These are phyloP conservation scores for Alloteropsis semialata DNA, from an alignment of 176 grass and related monocot species.

Conservation along the genomic window DNA sequence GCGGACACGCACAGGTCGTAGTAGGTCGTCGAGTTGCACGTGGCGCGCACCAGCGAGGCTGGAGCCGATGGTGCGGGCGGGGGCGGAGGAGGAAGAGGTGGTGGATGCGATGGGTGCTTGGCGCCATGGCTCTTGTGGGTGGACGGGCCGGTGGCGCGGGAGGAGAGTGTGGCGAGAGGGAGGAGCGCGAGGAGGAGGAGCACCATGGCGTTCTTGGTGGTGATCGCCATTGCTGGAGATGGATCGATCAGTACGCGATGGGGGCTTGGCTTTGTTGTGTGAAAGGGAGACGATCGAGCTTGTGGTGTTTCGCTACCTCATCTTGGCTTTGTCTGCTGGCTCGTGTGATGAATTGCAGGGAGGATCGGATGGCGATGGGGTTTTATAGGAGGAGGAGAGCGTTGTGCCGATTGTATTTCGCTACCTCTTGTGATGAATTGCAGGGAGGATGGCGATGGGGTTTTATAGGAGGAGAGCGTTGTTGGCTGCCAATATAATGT, in stretches of 20 bases:
- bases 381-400: no score
- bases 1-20: slow-evolving; percentile 73
- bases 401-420: no score
- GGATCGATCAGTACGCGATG: neutral
- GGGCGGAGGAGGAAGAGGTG: neutral
- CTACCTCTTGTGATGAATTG: no score
- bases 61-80: neutral
- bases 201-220: neutral
- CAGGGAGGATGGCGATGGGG: no score
- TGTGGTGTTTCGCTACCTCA: no score
- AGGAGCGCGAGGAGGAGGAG: slow-evolving; percentile 1
- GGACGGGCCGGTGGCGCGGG: neutral
- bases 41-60: slow-evolving; percentile 42
- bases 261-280: no score
- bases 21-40: slow-evolving; percentile 76
- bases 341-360: no score
- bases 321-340: no score
- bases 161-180: neutral
- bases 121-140: slow-evolving; percentile 3
- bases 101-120: neutral
- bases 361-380: no score
- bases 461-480: slow-evolving; percentile 20
- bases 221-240: neutral
- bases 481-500: slow-evolving; percentile 13
- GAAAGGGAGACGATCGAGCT: no score